Evolutionary conservation across 768 basidiomycete genomes (phyloP).

Genomic region (Roridomyces roridus): DNA sequence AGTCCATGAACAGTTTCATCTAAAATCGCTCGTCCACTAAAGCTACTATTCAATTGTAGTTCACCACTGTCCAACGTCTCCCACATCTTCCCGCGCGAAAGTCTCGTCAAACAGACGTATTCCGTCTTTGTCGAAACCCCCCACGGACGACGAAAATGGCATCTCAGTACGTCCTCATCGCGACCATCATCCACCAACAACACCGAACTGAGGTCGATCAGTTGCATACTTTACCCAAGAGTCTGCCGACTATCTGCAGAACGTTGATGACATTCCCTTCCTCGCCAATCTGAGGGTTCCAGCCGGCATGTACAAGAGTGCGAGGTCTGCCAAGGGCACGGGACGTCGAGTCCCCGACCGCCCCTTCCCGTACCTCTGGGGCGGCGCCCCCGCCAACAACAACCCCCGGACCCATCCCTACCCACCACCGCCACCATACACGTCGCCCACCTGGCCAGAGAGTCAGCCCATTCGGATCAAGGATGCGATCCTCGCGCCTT

Average conservation of each 20-base stretch:
- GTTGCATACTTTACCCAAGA: conserved; percentile 82
- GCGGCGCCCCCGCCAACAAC: too few relatives aligned
- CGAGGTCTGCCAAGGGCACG: conserved; percentile 54
- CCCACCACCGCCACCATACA: neutral
- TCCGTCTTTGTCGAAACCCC: conserved; percentile 76
- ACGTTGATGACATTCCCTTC: conserved; percentile 63
- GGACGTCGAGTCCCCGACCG: conserved; percentile 25
- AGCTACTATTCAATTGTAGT: conserved; percentile 20
- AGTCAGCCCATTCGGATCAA: neutral
- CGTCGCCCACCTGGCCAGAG: neutral
- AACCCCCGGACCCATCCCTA: conserved; percentile 2
- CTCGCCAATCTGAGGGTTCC: conserved; percentile 64
- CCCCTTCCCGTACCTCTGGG: neutral
- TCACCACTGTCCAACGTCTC: conserved; percentile 26
- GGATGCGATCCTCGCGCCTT: conserved; percentile 60
- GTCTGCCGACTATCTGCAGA: conserved; percentile 58
- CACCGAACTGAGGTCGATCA: conserved; percentile 35
- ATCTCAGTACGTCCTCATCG: conserved; percentile 62
- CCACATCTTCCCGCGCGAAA: conserved; percentile 43
- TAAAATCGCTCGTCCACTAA: conserved; percentile 14
- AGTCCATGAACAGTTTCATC: conserved; percentile 26
- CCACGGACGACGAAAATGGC: conserved; percentile 79
- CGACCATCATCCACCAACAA: conserved; percentile 6
- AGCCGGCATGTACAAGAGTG: conserved; percentile 66
- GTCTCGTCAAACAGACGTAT: conserved; percentile 81